Conservation (phyloP, 257 asterid genomes). For the Solanum boliviense region DNA sequence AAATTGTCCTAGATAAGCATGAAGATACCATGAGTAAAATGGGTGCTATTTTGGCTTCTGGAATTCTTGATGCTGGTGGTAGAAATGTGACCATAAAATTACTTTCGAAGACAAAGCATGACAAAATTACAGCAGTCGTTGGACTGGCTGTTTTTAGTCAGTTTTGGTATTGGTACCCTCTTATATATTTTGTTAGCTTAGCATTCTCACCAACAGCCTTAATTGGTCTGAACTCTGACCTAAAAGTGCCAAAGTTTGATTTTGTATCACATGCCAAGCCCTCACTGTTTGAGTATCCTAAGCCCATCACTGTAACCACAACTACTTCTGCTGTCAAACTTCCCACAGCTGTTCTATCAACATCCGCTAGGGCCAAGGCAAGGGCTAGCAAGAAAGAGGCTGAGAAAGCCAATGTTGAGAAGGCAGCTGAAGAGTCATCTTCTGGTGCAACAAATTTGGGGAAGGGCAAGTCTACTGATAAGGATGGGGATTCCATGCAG, state of each 20-base stretch:
- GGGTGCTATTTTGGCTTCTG: conserved; percentile 98
- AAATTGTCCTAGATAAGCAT: conserved; percentile 81
- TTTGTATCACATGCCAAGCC: conserved; percentile 91
- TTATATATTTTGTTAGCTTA: conserved; percentile 77
- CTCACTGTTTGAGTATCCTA: conserved; percentile 77
- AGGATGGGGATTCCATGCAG: conserved; percentile 87
- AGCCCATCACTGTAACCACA: conserved; percentile 67
- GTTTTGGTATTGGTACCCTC: conserved; percentile 99
- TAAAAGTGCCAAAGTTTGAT: conserved; percentile 87
- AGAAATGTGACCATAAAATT: conserved; percentile 79
- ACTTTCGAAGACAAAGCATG: conserved; percentile 82
- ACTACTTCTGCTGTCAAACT: conserved; percentile 68
- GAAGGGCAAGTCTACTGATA: conserved; percentile 59
- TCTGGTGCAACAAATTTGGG: conserved; percentile 28
- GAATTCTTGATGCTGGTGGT: conserved; percentile 98
- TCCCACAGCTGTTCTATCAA: conserved; percentile 88
- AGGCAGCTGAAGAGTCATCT: conserved; percentile 42
- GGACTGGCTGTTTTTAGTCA: conserved; percentile 98
- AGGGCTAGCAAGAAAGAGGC: conserved; percentile 85
- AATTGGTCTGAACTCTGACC: conserved; percentile 78
- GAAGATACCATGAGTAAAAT: conserved; percentile 99
- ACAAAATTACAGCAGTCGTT: conserved; percentile 75
- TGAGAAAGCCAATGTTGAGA: conserved; percentile 57
- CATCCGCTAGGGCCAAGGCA: conserved; percentile 83
- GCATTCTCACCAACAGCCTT: conserved; percentile 98